Conservation (phyloP, 2,329 filamentous ascomycete species). For the Exophiala bonariae region DNA sequence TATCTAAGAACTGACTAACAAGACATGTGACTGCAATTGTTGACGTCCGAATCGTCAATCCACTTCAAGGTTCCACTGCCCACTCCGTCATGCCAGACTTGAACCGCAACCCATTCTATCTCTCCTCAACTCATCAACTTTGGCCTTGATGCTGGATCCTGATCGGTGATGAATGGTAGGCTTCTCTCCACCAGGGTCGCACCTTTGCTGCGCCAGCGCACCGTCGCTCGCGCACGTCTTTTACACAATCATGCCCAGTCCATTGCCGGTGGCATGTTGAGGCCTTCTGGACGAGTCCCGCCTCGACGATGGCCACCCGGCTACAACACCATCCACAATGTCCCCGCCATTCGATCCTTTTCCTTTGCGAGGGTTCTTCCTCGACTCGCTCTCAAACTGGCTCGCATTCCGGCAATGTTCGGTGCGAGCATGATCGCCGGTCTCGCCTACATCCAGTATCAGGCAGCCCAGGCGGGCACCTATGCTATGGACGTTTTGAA, state of each 20-base stretch:
- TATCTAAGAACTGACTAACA: too few relatives aligned
- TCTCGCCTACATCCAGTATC: conserved; percentile 91
- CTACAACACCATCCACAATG: conserved; percentile 78
- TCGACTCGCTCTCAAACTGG: conserved; percentile 86
- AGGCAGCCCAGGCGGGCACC: conserved; percentile 79
- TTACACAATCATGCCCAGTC: conserved; percentile 58
- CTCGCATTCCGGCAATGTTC: conserved; percentile 84
- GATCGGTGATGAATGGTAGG: conserved; percentile 64
- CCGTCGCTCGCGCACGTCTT: conserved; percentile 52
- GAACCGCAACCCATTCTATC: too few relatives aligned
- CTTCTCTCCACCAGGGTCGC: conserved; percentile 72
- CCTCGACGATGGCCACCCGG: conserved; percentile 72
- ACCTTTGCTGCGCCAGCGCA: conserved; percentile 62
- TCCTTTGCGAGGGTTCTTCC: conserved; percentile 73
- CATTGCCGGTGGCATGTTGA: conserved; percentile 67
- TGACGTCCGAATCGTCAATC: too few relatives aligned
- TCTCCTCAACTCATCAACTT: too few relatives aligned
- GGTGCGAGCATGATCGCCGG: conserved; percentile 85
- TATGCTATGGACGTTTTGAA: conserved; percentile 76
- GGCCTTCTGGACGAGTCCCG: conserved; percentile 63
- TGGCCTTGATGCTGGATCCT: conserved; percentile 17
- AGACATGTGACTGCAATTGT: too few relatives aligned
- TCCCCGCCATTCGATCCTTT: conserved; percentile 62
- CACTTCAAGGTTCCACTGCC: too few relatives aligned
- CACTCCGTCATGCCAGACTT: too few relatives aligned